Conservation (phyloP, 352 stramenopile species). For the Phytophthora sansomeana region DNA sequence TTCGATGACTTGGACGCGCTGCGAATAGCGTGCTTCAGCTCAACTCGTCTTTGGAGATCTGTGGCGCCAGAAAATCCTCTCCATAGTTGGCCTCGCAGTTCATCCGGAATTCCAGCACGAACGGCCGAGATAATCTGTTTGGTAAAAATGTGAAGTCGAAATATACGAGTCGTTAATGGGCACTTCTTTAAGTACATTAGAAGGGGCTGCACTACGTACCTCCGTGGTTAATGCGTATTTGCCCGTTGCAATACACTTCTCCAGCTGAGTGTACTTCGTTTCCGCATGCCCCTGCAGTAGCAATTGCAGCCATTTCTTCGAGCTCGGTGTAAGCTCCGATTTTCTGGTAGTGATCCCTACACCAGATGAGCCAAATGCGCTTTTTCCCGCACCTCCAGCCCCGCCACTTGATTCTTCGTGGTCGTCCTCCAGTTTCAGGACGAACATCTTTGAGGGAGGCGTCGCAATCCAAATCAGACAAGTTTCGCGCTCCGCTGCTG, state of each 20-base stretch:
- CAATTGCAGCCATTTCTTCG: conserved; percentile 81
- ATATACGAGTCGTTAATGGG: background rate
- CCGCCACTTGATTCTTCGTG: conserved; percentile 46
- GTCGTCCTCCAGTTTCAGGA: conserved; percentile 79
- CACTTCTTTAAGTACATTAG: too few species aligned
- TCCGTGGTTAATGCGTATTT: conserved; percentile 74
- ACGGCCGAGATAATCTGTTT: conserved; percentile 77
- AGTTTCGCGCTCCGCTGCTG: conserved; percentile 60
- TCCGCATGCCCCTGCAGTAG: conserved; percentile 79
- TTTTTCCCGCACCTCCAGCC: conserved; percentile 23
- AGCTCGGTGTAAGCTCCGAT: conserved; percentile 67
- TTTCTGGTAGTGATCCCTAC: conserved; percentile 36
- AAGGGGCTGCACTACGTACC: conserved; percentile 49
- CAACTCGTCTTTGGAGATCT: conserved; percentile 63
- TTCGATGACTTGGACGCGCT: conserved; percentile 58
- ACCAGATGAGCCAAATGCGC: conserved; percentile 33
- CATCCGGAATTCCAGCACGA: conserved; percentile 78
- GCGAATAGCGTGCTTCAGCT: conserved; percentile 64
- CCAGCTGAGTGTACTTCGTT: conserved; percentile 85
- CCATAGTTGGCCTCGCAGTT: conserved; percentile 78
- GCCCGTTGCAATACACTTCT: conserved; percentile 70
- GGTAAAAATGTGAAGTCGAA: conserved; percentile 1
- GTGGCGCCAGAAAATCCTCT: conserved; percentile 75
- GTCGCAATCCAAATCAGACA: conserved; percentile 87
- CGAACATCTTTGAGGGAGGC: conserved; percentile 87